phyloP scores from a whole-genome alignment of 2,329 filamentous ascomycete genomes.

The Geoglossum cookeanum region DNA sequence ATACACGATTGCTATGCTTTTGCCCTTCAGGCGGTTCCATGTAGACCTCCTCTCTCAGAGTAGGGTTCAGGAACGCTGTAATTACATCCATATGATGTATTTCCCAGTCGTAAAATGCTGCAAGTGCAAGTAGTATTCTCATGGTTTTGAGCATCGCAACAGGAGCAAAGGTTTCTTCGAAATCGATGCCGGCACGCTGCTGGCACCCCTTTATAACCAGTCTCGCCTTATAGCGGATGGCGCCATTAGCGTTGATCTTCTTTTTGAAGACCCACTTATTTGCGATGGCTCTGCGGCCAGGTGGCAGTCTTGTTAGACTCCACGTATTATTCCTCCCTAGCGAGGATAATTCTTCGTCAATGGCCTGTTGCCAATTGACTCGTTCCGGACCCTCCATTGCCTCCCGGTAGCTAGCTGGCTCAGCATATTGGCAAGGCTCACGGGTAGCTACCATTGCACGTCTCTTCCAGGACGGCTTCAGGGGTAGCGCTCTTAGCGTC shows the following conservation, averaged over 20 bases:
- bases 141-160: slow-evolving; percentile 3
- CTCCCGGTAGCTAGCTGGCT: background rate
- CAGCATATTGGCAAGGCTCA: background rate
- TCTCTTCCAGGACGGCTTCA: background rate
- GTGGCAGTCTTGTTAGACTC: background rate
- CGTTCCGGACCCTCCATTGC: background rate
- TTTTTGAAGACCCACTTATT: slow-evolving; percentile 8
- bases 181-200: slow-evolving; percentile 5
- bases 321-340: background rate
- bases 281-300: slow-evolving; percentile 1
- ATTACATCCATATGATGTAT: slow-evolving; percentile 7
- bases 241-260: slow-evolving; percentile 4
- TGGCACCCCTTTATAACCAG: slow-evolving; percentile 6
- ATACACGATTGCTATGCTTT: background rate
- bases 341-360: background rate
- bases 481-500: background rate
- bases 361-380: slow-evolving; percentile 1
- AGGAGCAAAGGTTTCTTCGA: slow-evolving; percentile 5
- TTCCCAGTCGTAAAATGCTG: background rate
- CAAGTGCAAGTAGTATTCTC: background rate
- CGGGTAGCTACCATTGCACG: background rate
- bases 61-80: slow-evolving; percentile 6
- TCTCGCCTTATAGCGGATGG: slow-evolving; percentile 5
- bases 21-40: slow-evolving; percentile 2
- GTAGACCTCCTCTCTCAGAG: slow-evolving; percentile 6